Conservation (phyloP, 768 basidiomycete genomes). For the Leccinum imitatum region DNA sequence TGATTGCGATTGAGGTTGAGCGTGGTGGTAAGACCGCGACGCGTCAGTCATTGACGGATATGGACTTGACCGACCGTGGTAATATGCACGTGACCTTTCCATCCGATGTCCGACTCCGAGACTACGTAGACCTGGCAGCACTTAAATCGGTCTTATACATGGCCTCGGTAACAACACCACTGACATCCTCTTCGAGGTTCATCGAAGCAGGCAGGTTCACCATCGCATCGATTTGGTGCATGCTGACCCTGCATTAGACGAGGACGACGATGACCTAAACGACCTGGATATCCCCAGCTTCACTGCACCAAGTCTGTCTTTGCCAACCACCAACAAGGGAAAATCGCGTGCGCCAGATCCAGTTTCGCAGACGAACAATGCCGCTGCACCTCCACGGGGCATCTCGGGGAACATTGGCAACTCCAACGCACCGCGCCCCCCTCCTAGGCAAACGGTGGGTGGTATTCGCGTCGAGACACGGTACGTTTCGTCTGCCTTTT, state of each 20-base stretch:
- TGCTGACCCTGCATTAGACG: conserved; percentile 41
- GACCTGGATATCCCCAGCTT: conserved; percentile 82
- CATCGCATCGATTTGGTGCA: neutral
- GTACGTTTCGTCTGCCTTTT: conserved; percentile 39
- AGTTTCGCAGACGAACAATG: conserved; percentile 41
- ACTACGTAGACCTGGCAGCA: conserved; percentile 1
- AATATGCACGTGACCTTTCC: conserved; percentile 21
- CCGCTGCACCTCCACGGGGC: conserved; percentile 33
- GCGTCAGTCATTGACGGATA: conserved; percentile 50
- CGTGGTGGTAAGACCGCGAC: conserved; percentile 30
- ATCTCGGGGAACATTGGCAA: conserved; percentile 76
- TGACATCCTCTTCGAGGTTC: conserved; percentile 68
- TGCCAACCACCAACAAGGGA: conserved; percentile 60
- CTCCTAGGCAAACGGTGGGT: conserved; percentile 69
- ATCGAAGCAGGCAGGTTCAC: conserved; percentile 67
- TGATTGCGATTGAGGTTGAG: conserved; percentile 13
- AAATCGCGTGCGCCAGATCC: conserved; percentile 65
- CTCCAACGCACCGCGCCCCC: conserved; percentile 39
- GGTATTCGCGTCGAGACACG: conserved; percentile 88
- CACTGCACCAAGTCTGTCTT: conserved; percentile 57
- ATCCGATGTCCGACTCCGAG: conserved; percentile 9
- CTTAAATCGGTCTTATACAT: conserved; percentile 7
- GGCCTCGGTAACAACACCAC: conserved; percentile 41
- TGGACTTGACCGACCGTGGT: conserved; percentile 32
- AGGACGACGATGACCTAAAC: conserved; percentile 75